phyloP scores from a whole-genome alignment of 331 rosid species.

The Quercus phellos region DNA sequence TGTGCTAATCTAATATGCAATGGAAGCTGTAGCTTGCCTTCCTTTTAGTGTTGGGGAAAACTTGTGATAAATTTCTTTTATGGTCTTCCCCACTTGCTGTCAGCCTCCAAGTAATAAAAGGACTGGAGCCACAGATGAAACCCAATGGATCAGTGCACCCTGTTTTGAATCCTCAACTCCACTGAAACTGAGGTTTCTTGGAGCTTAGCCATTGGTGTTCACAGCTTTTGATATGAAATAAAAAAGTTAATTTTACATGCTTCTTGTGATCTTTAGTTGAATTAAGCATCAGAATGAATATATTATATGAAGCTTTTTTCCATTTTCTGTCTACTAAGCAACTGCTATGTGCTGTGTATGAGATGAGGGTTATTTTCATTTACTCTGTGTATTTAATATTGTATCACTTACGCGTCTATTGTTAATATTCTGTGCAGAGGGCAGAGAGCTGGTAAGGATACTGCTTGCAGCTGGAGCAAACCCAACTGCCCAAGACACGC shows the following conservation, averaged over 20 bases:
- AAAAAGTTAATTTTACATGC: not conserved
- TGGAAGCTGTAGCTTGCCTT: not conserved
- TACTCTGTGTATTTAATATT: not conserved
- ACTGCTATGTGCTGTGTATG: not conserved
- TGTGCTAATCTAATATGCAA: not conserved
- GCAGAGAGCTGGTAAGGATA: slow-evolving; percentile 83
- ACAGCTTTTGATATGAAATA: not conserved
- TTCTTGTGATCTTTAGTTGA: not conserved
- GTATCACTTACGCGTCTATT: slow-evolving; percentile 1
- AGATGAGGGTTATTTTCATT: not conserved
- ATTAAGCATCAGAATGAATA: not conserved
- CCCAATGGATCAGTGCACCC: not conserved
- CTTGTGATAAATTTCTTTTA: not conserved
- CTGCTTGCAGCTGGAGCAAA: slow-evolving; percentile 91
- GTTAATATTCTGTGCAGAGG: slow-evolving; percentile 47
- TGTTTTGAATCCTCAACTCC: not conserved
- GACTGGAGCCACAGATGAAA: not conserved
- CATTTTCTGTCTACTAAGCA: not conserved
- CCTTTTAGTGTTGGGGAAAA: not conserved
- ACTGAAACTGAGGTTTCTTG: not conserved
- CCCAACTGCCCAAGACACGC: slow-evolving; percentile 83
- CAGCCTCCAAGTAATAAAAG: not conserved
- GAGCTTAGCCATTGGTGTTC: not conserved
- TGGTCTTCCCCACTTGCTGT: not conserved
- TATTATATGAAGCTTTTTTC: not conserved